phyloP scores from a whole-genome alignment of 108 stramenopile genomes.

The Aurantiochytrium sp. region DNA sequence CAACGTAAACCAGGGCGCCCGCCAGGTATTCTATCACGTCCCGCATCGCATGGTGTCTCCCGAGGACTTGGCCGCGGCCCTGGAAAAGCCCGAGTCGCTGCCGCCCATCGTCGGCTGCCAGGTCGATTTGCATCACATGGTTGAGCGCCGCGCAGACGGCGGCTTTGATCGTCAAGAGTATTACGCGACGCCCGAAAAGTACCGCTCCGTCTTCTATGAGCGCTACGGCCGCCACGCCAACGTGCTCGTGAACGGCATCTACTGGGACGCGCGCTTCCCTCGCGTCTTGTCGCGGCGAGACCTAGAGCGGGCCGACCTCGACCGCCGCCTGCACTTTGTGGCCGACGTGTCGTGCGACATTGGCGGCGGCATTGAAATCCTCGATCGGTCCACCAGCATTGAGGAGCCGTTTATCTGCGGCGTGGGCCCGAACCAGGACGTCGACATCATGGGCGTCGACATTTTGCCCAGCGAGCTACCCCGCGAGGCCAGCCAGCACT shows the following conservation, averaged over 20 bases:
- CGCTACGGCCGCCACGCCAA: constrained; percentile 61
- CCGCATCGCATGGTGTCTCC: constrained; percentile 68
- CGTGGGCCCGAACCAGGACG: constrained; percentile 58
- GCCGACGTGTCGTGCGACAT: constrained; percentile 77
- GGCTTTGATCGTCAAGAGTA: constrained; percentile 65
- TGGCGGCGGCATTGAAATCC: constrained; percentile 66
- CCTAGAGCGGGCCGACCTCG: constrained; percentile 48
- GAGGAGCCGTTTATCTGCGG: constrained; percentile 69
- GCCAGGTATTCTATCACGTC: constrained; percentile 67
- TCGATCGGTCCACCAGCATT: constrained; percentile 66
- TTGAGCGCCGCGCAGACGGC: background rate
- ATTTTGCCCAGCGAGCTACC: constrained; percentile 76
- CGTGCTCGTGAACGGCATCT: constrained; percentile 71
- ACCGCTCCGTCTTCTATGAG: constrained; percentile 62
- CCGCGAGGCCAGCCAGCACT: constrained; percentile 69
- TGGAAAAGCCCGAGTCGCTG: constrained; percentile 32
- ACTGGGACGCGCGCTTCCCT: constrained; percentile 79
- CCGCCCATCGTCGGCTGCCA: constrained; percentile 55
- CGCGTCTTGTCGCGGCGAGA: constrained; percentile 66
- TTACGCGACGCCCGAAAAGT: constrained; percentile 59
- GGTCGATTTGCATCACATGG: constrained; percentile 42
- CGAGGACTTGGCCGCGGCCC: constrained; percentile 52
- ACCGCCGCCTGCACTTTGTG: constrained; percentile 56
- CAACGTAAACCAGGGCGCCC: constrained; percentile 69
- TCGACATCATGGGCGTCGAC: constrained; percentile 56